Conservation (phyloP, 257 asterid genomes). For the Nicotiana benthamiana region DNA sequence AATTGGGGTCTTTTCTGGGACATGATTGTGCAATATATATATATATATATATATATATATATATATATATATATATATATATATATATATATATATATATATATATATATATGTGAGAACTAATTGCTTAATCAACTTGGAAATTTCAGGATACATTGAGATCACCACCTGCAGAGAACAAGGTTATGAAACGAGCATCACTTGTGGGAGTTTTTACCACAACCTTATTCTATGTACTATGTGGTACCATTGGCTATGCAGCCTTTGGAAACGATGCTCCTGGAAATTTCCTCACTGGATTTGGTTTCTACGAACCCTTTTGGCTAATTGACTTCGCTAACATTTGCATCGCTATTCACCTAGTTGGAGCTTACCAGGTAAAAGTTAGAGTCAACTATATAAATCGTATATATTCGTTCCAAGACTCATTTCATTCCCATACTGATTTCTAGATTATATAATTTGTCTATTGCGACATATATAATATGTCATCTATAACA, state of each 20-base stretch:
- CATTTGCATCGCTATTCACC: slow-evolving; percentile 27
- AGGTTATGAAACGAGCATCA: slow-evolving; percentile 51
- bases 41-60: no score
- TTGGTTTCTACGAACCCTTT: slow-evolving; percentile 35
- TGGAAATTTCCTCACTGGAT: slow-evolving; percentile 35
- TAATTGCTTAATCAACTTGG: neutral
- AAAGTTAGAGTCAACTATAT: neutral
- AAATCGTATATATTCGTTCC: neutral
- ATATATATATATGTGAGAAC: neutral
- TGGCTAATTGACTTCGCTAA: slow-evolving; percentile 35
- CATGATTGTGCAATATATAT: no score
- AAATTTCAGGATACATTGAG: slow-evolving; percentile 47
- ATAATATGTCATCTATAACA: neutral
- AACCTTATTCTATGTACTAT: slow-evolving; percentile 25
- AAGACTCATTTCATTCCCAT: neutral
- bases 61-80: no score
- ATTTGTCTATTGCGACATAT: neutral
- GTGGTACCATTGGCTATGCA: slow-evolving; percentile 33
- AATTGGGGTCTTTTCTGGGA: neutral
- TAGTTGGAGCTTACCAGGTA: slow-evolving; percentile 32
- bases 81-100: no score
- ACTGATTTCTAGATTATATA: neutral
- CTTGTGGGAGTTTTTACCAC: slow-evolving; percentile 8
- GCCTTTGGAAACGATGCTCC: slow-evolving; percentile 32
- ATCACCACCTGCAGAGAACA: slow-evolving; percentile 43